Percentiles rank a stretch among this genome's conserved stretches.
Evolutionary conservation across 2,329 filamentous ascomycete species (phyloP).

Genomic region (Sarocladiaceae sp.): DNA sequence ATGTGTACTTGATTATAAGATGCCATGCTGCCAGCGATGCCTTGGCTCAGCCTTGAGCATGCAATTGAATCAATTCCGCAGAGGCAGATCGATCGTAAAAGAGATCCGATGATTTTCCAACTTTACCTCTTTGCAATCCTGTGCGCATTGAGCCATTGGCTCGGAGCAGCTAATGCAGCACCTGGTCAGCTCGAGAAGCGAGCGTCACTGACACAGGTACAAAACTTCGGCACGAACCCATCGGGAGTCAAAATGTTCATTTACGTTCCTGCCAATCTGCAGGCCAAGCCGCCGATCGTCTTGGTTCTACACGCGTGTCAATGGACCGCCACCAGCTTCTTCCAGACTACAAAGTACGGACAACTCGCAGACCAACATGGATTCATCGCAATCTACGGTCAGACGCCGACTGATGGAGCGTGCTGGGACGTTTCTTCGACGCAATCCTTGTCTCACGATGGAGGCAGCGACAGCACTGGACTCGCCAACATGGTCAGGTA

Average conservation of each 20-base stretch:
- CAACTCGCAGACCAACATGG: slow-evolving; percentile 32
- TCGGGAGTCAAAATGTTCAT: slow-evolving; percentile 18
- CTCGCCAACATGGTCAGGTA: slow-evolving; percentile 56
- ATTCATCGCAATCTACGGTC: slow-evolving; percentile 48
- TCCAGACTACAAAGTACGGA: slow-evolving; percentile 41
- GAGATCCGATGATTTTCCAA: not conserved
- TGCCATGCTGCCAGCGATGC: not conserved
- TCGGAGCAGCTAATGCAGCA: slow-evolving; percentile 29
- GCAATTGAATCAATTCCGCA: not conserved
- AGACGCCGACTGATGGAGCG: slow-evolving; percentile 40
- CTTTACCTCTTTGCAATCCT: slow-evolving; percentile 24
- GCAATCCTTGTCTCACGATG: slow-evolving; percentile 45
- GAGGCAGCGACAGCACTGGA: slow-evolving; percentile 48
- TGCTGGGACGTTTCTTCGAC: slow-evolving; percentile 55
- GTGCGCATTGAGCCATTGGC: slow-evolving; percentile 32
- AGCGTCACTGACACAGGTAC: slow-evolving; percentile 8
- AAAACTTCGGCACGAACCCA: slow-evolving; percentile 12
- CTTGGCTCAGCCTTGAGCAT: too few relatives aligned
- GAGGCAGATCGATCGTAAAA: not conserved
- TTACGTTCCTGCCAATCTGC: slow-evolving; percentile 22
- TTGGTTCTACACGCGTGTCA: slow-evolving; percentile 50
- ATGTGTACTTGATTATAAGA: not conserved
- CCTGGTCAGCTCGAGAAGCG: slow-evolving; percentile 1
- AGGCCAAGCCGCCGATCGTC: slow-evolving; percentile 37
- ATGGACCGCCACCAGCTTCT: slow-evolving; percentile 43